Base-by-base conservation (phyloP, 176 grass and related monocot species). In the Pontederia paniculata region DNA sequence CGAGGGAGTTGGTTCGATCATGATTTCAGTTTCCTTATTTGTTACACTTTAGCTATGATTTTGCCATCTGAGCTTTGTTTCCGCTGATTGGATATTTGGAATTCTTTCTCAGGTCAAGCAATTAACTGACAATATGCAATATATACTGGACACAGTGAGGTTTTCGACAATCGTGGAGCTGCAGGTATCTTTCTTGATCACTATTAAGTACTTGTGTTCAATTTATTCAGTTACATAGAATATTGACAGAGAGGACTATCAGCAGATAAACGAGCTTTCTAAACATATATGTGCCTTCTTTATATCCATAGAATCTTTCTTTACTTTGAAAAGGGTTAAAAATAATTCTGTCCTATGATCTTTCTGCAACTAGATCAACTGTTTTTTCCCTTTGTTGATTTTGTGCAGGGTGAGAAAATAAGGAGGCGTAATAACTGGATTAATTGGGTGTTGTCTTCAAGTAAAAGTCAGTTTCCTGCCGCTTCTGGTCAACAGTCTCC, bases 101-200 rank as follows among this genome's bases (percentile, higher is more conserved):
- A 31, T 50, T 70, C 1, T 57, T 66, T 75, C 61, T 45, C 74
- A 89, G 86, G 81, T 89, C 12, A 56, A 20, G 45, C 48, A 48
- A 72, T 46, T 81, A 21, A 84, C 74, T 42, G 49, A 64, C 23
- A 70, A 63, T 22, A 14, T 89, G 28, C 59, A 81, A 17, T 89
- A 74, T 65, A 70, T 89, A 62, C 62, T 73, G 50, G 77, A 89
- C 17, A 78, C 68, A 44, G 20, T 89, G 8, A 71, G 65, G 48
- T 69, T 82, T 9, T 89, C 74, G 21, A 73, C 62, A 52, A 41
- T 89, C 17, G 74, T 84, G 48, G 86, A 89, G 78, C 45, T 73
- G 9, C 68, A 84, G 86, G 86, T 89, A 78, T 23, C 10, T 62
- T 15, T 42, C 48, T 7, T 23, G 0, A 17, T 14, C 18, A 9